Evolutionary conservation across 441 rosid species (phyloP).

Genomic region (Pelargonium citronellum): DNA sequence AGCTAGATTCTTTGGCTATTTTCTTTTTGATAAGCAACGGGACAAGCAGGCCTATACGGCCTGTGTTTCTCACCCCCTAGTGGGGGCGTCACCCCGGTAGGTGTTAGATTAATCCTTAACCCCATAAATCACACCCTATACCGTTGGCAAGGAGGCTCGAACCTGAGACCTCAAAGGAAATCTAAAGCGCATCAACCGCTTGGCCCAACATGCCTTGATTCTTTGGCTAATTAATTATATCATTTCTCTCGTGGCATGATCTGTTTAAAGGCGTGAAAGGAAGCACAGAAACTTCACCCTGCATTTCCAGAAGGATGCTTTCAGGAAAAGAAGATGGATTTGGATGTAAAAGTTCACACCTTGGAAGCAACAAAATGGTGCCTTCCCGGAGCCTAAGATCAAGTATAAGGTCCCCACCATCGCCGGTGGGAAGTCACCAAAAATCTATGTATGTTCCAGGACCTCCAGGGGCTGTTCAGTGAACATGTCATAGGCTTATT

Average conservation of each 20-base stretch:
- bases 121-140: too few relatives aligned
- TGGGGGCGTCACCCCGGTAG: too few relatives aligned
- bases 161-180: too few relatives aligned
- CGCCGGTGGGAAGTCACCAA: neutral
- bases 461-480: too few relatives aligned
- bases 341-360: neutral
- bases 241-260: neutral
- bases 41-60: too few relatives aligned
- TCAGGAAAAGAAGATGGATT: neutral
- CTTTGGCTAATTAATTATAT: neutral
- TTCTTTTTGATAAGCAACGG: too few relatives aligned
- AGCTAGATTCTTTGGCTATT: neutral
- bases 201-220: too few relatives aligned
- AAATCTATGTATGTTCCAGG: too few relatives aligned
- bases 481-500: neutral
- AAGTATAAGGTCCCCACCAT: neutral
- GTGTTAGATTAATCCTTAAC: too few relatives aligned
- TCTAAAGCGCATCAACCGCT: too few relatives aligned
- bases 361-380: neutral
- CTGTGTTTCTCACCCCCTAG: too few relatives aligned
- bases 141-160: too few relatives aligned
- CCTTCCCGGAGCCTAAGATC: neutral
- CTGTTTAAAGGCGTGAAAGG: neutral
- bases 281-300: neutral
- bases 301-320: neutral